Evolutionary conservation across 73 alveolate species (phyloP).

Genomic region (Tetrahymena thermophila): DNA sequence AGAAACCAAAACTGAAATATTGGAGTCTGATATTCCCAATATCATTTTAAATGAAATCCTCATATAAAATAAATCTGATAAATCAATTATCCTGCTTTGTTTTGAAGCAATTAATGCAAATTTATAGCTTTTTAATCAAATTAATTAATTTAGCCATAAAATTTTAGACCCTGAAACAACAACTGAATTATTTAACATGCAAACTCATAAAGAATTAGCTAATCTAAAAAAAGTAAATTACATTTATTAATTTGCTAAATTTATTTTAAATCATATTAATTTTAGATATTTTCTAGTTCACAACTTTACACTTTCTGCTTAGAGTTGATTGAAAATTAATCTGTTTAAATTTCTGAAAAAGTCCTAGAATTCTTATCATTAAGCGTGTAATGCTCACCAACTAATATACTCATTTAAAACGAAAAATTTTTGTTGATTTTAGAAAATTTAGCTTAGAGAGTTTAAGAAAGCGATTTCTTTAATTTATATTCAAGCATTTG

Average conservation of each 20-base stretch:
- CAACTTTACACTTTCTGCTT: background rate
- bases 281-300: background rate
- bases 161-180: background rate
- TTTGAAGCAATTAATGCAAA: background rate
- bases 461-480: background rate
- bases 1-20: background rate
- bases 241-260: background rate
- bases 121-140: background rate
- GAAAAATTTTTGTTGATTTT: background rate
- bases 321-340: background rate
- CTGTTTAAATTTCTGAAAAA: background rate
- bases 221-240: background rate
- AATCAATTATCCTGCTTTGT: background rate
- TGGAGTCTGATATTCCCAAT: background rate
- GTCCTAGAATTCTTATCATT: background rate
- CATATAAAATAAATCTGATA: background rate
- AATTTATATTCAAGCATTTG: background rate
- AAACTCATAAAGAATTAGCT: background rate
- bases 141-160: background rate
- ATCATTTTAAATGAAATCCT: background rate
- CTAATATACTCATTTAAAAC: background rate
- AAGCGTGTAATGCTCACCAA: background rate
- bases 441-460: background rate
- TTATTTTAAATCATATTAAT: too few species aligned
- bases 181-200: background rate